Base-by-base conservation (phyloP, 2,329 filamentous ascomycete species). In the Sclerotinia glacialis region DNA sequence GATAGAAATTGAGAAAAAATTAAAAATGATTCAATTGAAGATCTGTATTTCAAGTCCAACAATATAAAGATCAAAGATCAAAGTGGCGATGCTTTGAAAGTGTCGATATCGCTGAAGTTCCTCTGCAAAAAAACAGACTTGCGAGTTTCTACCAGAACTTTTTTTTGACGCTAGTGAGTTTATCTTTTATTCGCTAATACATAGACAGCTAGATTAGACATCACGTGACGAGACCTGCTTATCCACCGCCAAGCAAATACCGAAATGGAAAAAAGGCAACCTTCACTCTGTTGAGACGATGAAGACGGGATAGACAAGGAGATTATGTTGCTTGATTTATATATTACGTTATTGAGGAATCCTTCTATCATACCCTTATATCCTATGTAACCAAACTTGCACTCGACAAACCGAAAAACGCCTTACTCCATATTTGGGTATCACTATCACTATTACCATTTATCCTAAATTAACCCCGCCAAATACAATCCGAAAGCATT, bases 1-100 rank as follows among this genome's bases (percentile, higher is more conserved):
- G 44, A 66, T 63, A 16, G 58, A 65, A 65, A 53, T 63, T 60
- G 67, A 68, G n/a, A 23, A 42, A 16, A n/a, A n/a, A 61, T 63
- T 50, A 46, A 46, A 23, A n/a, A 49, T 50, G 56, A n/a, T 18
- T 47, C n/a, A 52, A 58, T 54, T 46, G 31, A 62, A 26, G 28
- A 23, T 49, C 12, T 49, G 8, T 49, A 28, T 37, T 28, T 23
- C 16, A 37, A 37, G 37, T 37, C 26, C 44, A 66, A 23, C 46
- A 52, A 49, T 65, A 68, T 58, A 65, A 64, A 44, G 69, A 68
- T 34, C 67, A 65, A 64, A 44, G 69, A 68, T 34, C 67, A 69
- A 64, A 62, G 68, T 67, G 65, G 58, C 63, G 67, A 67, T 47
- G 40, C 55, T 21, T 31, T n/a, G 42, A 53, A 54, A 21, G n/a